Evolutionary conservation across 176 grass and related monocot genomes (phyloP).

Genomic region (Pontederia crassipes): DNA sequence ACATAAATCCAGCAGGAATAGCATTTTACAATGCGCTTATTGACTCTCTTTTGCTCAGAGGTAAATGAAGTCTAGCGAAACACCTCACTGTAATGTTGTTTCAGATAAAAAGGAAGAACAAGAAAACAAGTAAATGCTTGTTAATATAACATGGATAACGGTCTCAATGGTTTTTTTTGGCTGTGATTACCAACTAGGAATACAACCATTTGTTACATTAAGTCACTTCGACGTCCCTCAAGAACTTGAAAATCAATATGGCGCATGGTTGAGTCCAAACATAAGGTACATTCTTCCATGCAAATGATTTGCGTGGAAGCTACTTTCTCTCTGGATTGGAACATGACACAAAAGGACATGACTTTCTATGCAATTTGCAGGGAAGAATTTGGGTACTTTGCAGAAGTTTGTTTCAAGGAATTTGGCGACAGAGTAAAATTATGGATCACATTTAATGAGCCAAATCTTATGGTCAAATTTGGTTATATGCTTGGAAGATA

Average conservation of each 20-base stretch:
- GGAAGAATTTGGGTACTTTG: constrained; percentile 44
- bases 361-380: constrained; percentile 10
- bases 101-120: neutral
- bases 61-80: constrained; percentile 6
- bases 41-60: constrained; percentile 24
- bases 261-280: constrained; percentile 33
- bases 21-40: constrained; percentile 54
- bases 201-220: constrained; percentile 61
- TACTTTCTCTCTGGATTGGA: neutral
- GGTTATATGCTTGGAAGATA: constrained; percentile 16
- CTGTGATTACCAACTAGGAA: constrained; percentile 23
- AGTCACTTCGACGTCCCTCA: constrained; percentile 53
- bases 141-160: neutral
- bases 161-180: neutral
- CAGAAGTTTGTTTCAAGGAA: constrained; percentile 55
- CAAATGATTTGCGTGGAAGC: neutral
- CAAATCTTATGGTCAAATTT: constrained; percentile 32
- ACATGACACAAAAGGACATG: neutral
- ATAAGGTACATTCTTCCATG: constrained; percentile 25
- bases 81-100: neutral
- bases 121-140: neutral
- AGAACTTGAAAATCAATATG: constrained; percentile 35
- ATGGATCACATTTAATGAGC: constrained; percentile 78
- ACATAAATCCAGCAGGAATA: constrained; percentile 31
- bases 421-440: constrained; percentile 55